Conservation (phyloP, 2,329 filamentous ascomycete genomes). For the Paramyrothecium sp. region DNA sequence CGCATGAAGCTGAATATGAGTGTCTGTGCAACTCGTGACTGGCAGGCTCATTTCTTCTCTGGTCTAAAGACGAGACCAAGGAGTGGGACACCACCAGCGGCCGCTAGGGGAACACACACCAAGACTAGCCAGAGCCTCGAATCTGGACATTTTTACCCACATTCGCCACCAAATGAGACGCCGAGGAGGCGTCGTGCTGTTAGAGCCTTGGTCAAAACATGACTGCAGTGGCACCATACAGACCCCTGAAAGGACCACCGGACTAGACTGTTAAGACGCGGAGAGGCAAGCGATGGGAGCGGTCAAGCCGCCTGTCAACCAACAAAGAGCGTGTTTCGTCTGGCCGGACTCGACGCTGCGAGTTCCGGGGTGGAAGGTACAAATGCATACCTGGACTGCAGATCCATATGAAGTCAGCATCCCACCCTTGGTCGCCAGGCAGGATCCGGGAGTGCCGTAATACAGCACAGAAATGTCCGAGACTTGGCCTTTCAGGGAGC, state of each 20-base stretch:
- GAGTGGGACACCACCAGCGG: neutral
- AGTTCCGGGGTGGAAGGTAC: neutral
- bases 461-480: neutral
- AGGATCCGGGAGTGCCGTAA: no score
- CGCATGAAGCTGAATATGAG: neutral
- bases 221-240: neutral
- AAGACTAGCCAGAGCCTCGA: no score
- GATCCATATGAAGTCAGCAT: neutral
- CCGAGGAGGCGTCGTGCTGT: no score
- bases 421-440: neutral
- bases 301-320: neutral
- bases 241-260: neutral
- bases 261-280: neutral
- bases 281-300: neutral
- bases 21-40: neutral
- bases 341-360: neutral
- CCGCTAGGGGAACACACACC: neutral
- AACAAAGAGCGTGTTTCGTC: neutral
- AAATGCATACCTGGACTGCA: neutral
- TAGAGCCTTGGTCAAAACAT: neutral
- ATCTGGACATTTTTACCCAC: neutral
- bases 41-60: no score
- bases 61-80: neutral
- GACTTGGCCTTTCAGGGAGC: neutral
- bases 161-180: slow-evolving; percentile 7